Base-by-base conservation (phyloP, 2,329 filamentous ascomycete species). In the Paecilomyces sp. region DNA sequence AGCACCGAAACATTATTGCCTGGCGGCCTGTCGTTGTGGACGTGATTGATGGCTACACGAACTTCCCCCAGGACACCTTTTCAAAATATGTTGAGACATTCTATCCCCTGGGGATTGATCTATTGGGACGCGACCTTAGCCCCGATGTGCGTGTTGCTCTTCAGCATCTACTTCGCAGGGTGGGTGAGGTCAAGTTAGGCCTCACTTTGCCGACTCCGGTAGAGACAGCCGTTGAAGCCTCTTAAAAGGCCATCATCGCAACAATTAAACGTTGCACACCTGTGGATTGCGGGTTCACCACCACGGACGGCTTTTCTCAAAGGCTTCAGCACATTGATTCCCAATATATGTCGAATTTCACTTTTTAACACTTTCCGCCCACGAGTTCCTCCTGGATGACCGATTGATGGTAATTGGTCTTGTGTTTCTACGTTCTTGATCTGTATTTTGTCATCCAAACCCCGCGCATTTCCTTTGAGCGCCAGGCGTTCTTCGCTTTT, bases 21-120 rank as follows among this genome's bases (percentile, higher is more conserved):
- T 99, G 94, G 94, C 84, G 94, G 18, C 94, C 94, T 0, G 94
- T 99, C 0, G 94, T 99, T 1, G 92, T 99, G 18, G 94, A 96
- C 71, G 94, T 99, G 8, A 81, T 99, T 9, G 93, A 99, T 70
- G 94, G 94, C 1, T 97, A 93, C 73, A 87, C 88, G 0, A 88
- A 86, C 6, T 97, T 97, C 78, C 90, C 91, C 0, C 82, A 85
- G 18, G 83, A 87, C 25, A 90, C 90, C 52, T 99, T 99, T 68
- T 84, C 85, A 58, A 86, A 87, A 60, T 88, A 97, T 67, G 83
- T 96, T 7, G 81, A 85, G 54, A 86, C 86, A 3, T 97, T 99
- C 74, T 96, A 96, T 70, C 91, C 92, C 2, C 79, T 97, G 15
- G 85, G 87, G 3, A 86, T 97, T 0, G 92, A 95, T 57, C 78